Base-by-base conservation (phyloP, 2,329 filamentous ascomycete genomes). In the Fusarium xylarioides region DNA sequence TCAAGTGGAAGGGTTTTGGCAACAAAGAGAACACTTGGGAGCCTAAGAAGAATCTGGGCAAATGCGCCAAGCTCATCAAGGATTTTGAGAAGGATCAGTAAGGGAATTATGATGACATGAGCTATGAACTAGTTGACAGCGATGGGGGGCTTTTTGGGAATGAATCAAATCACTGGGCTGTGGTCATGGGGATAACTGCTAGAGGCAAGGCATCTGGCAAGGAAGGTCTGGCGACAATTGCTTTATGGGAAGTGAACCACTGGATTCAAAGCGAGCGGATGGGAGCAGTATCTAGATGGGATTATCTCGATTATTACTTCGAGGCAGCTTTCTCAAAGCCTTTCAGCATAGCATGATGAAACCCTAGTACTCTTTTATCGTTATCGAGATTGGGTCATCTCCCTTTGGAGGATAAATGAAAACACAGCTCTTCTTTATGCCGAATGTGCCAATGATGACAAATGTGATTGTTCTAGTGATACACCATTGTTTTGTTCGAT, bases 1-100 rank as follows among this genome's bases (percentile, higher is more conserved):
- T 90, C 59, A 88, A 89, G 77, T 90, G 88, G 88, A 83, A 85
- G 71, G 86, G 85, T 1, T 89, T 82, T 60, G 56, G 80, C 1
- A 68, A 73, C 2, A 78, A 80, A 23, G 76, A 86, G 2, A 88
- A 85, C 65, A 89, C 87, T 0, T 90, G 88, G 88, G 88, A 89
- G 79, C 86, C 86, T 4, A 83, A 81, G 74, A 75, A 63, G 23
- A 85, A 88, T 63, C 74, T 89, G 23, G 59, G 55, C 0, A 81
- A 84, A 6, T 86, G 86, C 61, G 63, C 68, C 15, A 71, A 74
- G 4, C 69, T 83, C 2, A 71, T 88, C 37, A 73, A 75, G 15
- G 78, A 74, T 5, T 87, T 82, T 63, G 82, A 86, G 66, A 74
- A 68, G 23, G 38, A 52, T 23, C 37, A 34, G 21, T 69, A 26